Evolutionary conservation across 108 stramenopile species (phyloP), one percentile per base, ranked within the genome.

Genomic region (Asterionellopsis glacialis): DNA sequence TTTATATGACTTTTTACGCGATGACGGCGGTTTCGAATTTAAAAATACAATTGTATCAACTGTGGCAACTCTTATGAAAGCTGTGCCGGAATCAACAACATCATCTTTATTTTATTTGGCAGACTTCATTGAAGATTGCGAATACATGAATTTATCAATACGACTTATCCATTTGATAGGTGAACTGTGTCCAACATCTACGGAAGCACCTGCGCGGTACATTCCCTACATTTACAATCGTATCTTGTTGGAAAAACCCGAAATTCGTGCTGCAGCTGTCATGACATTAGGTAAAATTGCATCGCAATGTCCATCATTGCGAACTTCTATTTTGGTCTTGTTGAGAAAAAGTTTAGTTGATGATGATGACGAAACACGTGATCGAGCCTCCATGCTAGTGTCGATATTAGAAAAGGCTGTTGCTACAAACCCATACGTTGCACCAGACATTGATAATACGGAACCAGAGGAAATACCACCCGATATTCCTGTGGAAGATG

Each of bases 61-160:
- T 51, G 90, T 94, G 50, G 69, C 90, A 15, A 83, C 82, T 18
- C 77, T 94, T 25, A 94, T 94, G 57, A 60, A 72, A 39, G 52
- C 70, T 27, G 81, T 91, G 0, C 90, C 93, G 5, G 88, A 93
- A 73, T 75, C 82, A 4, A 90, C 86, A 59, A 90, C 90, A 52
- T 67, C 69, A 41, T 76, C 70, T 25, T 82, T 96, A 11, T 75
- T 93, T 9, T 86, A 93, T 65, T 73, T 96, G 33, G 93, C 90
- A 61, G 93, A 95, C 68, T 95, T 92, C 67, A 95, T 96, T 61
- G 95, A 96, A 77, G 95, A 94, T 74, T 93, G 91, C 48, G 93
- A 95, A 69, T 90, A 85, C 68, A 85, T 85, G 42, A 50, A 77
- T 23, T 83, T 93, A 44, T 77, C 70, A 0, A 84, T 83, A 14